A percentile compares a stretch with the other conserved stretches of the same genome.
Conservation (phyloP, 257 asterid species). For the Leptodermis oblonga region DNA sequence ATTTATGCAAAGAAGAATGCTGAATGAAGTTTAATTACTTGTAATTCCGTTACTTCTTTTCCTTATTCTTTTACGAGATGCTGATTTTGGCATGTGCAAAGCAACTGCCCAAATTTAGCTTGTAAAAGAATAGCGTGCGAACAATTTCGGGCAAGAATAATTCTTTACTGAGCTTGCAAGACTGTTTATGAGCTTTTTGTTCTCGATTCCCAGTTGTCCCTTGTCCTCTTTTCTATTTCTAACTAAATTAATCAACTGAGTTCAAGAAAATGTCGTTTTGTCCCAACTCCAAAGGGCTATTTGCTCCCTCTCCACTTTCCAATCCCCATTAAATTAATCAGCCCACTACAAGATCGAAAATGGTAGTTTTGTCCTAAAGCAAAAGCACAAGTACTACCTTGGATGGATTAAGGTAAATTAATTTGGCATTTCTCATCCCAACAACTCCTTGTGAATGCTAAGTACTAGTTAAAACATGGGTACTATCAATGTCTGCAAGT, state of each 20-base stretch:
- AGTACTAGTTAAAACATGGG: neutral
- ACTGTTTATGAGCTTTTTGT: slow-evolving; percentile 18
- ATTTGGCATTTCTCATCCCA: neutral
- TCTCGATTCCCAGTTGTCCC: neutral
- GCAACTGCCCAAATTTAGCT: neutral
- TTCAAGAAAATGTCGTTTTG: neutral
- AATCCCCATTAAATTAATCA: neutral
- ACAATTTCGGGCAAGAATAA: slow-evolving; percentile 33
- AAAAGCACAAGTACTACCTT: neutral
- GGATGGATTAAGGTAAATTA: neutral
- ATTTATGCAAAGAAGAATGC: too few species aligned
- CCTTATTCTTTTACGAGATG: too few species aligned
- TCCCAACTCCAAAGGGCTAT: neutral
- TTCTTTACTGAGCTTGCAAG: slow-evolving; percentile 67
- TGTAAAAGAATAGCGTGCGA: neutral
- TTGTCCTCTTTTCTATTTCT: neutral
- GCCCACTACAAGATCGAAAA: neutral
- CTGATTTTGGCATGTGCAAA: neutral
- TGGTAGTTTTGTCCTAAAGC: neutral
- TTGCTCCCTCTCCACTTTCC: neutral
- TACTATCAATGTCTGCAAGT: neutral
- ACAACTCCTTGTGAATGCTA: neutral
- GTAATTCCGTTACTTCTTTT: too few species aligned
- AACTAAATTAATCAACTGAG: neutral
- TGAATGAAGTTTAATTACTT: too few species aligned